Evolutionary conservation across 1,284 basidiomycete genomes (phyloP), one percentile per base, ranked within the genome.

Genomic region (Tylopilus sp.): DNA sequence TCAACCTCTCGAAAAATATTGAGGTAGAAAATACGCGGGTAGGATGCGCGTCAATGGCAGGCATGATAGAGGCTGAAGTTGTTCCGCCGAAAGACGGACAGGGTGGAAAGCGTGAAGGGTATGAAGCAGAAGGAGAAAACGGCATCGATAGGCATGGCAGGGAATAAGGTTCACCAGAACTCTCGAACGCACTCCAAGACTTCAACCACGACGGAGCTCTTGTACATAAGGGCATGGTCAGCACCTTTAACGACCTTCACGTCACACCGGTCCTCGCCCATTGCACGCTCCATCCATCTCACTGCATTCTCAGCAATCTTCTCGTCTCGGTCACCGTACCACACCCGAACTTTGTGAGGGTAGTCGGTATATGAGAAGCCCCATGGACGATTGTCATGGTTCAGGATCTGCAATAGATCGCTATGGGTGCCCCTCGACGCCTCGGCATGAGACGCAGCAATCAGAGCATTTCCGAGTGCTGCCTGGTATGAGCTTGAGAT

Each of bases 241-340:
- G 90, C 94, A 30, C 88, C 89, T 58, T 83, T 84, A 44, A 96
- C 84, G 17, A 96, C 81, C 60, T 84, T 81, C 35, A 98, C 82
- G 46, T 76, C 73, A 63, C 91, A 95, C 52, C 77, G 74, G 38
- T 82, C 82, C 43, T 79, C 73, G n/a, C 81, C 78, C 86, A 94
- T 91, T 44, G 81, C 82, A 57, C 78, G 81, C 68, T 93, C 88
- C 88, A 97, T 88, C 88, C 91, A 94, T 58, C 87, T 72, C 50
- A 94, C 87, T 42, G 89, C 87, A 60, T 87, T 83, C 62, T 94
- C 85, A 24, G 85, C 85, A 54, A 99, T 95, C 68, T 88, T 86
- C 68, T 98, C 94, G 67, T 98, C 95, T 59, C 79, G 80, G 58
- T 91, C 88, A 2, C 95, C 95, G 58, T 94, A 94, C 93, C 93